Evolutionary conservation across 23 red algal species (phyloP), one percentile per base, ranked within the genome.

Genomic region (Chondrus crispus): DNA sequence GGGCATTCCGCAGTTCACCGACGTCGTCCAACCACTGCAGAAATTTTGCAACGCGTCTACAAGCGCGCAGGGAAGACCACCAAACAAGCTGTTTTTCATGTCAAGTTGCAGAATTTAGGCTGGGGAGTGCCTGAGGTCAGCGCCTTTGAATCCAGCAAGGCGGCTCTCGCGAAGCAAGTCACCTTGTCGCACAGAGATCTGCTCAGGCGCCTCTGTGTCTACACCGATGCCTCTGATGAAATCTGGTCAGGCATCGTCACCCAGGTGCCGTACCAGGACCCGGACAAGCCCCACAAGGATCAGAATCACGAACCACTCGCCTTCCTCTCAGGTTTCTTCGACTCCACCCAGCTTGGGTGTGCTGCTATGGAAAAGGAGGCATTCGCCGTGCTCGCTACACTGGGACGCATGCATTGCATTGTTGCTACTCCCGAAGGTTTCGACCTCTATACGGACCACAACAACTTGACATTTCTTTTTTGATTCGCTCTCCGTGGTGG

Each of bases 371-470:
- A 83, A 38, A 22, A 83, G 2, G 78, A 83, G 40, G 14, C 50
- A 26, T 53, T 26, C 28, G 52, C 48, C 24, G 40, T 83, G 29
- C 24, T 83, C 24, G 1, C 13, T 24, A 83, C 16, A 11, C 19
- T 53, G 1, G 46, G 2, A n/a, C 78, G 44, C 52, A 10, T 83
- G 78, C 46, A 83, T 5, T 83, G 51, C 20, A 22, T 83, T 26
- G 24, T 62, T 20, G 33, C 51, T 52, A 36, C 32, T 47, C 24
- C 24, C 30, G n/a, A 29, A 36, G 78, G 44, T 14, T 86, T 83
- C 51, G 46, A 83, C 51, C 51, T 83, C 33, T 60, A 55, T 30
- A 83, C 47, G 6, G 51, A 83, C 47, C 78, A 83, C 35, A 57
- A 52, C 45, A 83, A 83, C 46, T 62, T 63, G 48, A 38, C 26